Percentiles rank a stretch among this genome's conserved stretches.
phyloP scores from a whole-genome alignment of 1,284 basidiomycete species.

The Malassezia sp. region DNA sequence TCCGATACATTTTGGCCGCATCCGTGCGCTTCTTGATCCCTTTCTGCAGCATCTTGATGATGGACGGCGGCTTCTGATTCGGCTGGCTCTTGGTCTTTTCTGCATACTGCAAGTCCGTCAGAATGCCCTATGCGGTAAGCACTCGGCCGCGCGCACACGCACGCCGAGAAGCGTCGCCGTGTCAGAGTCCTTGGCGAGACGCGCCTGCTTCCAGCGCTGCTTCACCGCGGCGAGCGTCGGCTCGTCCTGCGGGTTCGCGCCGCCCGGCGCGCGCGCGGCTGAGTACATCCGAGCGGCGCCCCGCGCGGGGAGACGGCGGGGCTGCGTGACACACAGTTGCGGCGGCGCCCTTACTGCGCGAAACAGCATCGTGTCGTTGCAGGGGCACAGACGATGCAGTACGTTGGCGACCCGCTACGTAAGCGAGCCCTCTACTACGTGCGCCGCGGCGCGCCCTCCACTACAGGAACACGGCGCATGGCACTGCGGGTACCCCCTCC shows the following conservation, averaged over 20 bases:
- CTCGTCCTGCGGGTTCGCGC: slow-evolving; percentile 10
- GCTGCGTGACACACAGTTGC: no score
- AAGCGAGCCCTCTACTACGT: neutral
- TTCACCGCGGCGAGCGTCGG: slow-evolving; percentile 10
- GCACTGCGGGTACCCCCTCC: neutral
- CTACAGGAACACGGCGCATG: neutral
- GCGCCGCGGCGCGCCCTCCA: neutral
- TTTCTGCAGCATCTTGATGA: slow-evolving; percentile 18
- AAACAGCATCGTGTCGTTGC: neutral
- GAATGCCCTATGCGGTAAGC: slow-evolving; percentile 12
- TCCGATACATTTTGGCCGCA: slow-evolving; percentile 10
- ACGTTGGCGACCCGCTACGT: neutral
- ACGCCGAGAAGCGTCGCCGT: slow-evolving; percentile 13
- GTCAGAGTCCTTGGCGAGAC: slow-evolving; percentile 13
- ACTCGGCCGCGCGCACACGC: neutral
- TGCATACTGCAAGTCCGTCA: slow-evolving; percentile 17
- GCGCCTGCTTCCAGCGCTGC: slow-evolving; percentile 16
- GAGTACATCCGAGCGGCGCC: no score
- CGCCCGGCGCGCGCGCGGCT: neutral
- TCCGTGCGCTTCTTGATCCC: slow-evolving; percentile 18
- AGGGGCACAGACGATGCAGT: neutral
- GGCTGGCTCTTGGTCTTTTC: slow-evolving; percentile 15
- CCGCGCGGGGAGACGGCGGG: no score
- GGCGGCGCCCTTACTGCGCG: no score
- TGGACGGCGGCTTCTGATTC: slow-evolving; percentile 16